Evolutionary conservation across 495 filamentous ascomycete genomes (phyloP).

Genomic region (Neurospora pannonica): DNA sequence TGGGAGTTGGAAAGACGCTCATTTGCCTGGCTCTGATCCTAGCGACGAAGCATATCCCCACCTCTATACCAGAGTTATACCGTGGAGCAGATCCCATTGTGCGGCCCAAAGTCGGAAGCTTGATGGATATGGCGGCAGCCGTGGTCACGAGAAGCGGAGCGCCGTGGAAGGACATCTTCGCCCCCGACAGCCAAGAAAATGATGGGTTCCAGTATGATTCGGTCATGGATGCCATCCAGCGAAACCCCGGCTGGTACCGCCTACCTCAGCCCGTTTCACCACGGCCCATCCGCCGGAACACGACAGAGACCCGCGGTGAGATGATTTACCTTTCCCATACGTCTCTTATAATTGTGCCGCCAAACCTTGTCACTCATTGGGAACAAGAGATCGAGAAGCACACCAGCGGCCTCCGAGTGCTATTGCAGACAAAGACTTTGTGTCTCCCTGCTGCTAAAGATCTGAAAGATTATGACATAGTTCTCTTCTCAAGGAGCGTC

Average conservation of each 20-base stretch:
- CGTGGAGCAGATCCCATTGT: not conserved
- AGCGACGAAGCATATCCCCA: slow-evolving; percentile 63
- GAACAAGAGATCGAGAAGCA: slow-evolving; percentile 59
- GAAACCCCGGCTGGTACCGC: slow-evolving; percentile 44
- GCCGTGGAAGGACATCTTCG: slow-evolving; percentile 59
- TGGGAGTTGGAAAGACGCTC: slow-evolving; percentile 74
- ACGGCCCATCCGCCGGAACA: slow-evolving; percentile 27
- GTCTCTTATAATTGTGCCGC: slow-evolving; percentile 61
- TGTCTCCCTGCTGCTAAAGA: slow-evolving; percentile 47
- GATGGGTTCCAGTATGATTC: slow-evolving; percentile 30
- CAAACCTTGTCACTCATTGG: slow-evolving; percentile 66
- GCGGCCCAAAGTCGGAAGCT: slow-evolving; percentile 16
- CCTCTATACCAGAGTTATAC: slow-evolving; percentile 46
- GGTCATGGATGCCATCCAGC: slow-evolving; percentile 48
- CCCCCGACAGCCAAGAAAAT: slow-evolving; percentile 5
- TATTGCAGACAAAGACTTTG: slow-evolving; percentile 40
- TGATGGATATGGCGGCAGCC: slow-evolving; percentile 61
- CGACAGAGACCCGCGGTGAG: not conserved
- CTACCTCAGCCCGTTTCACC: slow-evolving; percentile 30
- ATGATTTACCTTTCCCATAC: slow-evolving; percentile 52
- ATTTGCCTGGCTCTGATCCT: slow-evolving; percentile 78
- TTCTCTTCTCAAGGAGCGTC: slow-evolving; percentile 52
- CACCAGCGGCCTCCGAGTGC: slow-evolving; percentile 53
- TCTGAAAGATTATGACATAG: slow-evolving; percentile 62
- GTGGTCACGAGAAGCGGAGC: slow-evolving; percentile 52